phyloP scores from a whole-genome alignment of 805 yeast genomes.

The Candida ficus region DNA sequence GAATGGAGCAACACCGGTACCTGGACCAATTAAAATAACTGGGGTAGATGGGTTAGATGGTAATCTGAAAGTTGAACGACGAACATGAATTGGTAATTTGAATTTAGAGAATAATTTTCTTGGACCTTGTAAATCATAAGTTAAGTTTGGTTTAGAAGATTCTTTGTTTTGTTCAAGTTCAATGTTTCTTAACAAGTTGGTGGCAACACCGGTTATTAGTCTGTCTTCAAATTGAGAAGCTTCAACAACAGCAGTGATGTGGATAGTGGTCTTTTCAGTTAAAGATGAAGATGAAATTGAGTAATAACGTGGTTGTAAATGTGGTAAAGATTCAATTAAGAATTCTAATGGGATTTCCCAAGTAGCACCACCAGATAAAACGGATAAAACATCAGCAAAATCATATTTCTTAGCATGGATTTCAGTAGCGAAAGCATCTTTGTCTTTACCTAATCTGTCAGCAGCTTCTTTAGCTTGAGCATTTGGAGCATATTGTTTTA shows the following conservation, averaged over 20 bases:
- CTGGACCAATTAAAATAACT: conserved; percentile 92
- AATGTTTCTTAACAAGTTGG: conserved; percentile 77
- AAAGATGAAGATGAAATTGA: conserved; percentile 89
- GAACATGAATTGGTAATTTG: conserved; percentile 84
- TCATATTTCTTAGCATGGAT: conserved; percentile 60
- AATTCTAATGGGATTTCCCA: conserved; percentile 89
- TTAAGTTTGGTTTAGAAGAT: conserved; percentile 38
- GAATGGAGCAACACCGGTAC: conserved; percentile 98
- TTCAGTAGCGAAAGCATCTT: conserved; percentile 58
- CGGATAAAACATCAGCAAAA: conserved; percentile 66
- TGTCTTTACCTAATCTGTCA: conserved; percentile 55
- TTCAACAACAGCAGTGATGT: conserved; percentile 92
- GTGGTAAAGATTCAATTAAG: conserved; percentile 73
- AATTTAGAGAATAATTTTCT: conserved; percentile 41
- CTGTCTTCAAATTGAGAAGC: conserved; percentile 23
- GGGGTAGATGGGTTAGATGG: conserved; percentile 84
- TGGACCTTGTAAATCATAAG: conserved; percentile 82
- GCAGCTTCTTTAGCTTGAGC: conserved; percentile 40
- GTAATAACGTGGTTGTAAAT: conserved; percentile 90
- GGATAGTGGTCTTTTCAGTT: conserved; percentile 67
- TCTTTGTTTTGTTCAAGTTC: conserved; percentile 53
- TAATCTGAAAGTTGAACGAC: conserved; percentile 91
- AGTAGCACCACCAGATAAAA: conserved; percentile 54
- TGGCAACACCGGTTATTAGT: conserved; percentile 69
- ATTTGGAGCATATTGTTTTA: conserved; percentile 79